Evolutionary conservation across 1,284 basidiomycete species (phyloP), one percentile per base, ranked within the genome.

Genomic region (Farysia itapuensis): DNA sequence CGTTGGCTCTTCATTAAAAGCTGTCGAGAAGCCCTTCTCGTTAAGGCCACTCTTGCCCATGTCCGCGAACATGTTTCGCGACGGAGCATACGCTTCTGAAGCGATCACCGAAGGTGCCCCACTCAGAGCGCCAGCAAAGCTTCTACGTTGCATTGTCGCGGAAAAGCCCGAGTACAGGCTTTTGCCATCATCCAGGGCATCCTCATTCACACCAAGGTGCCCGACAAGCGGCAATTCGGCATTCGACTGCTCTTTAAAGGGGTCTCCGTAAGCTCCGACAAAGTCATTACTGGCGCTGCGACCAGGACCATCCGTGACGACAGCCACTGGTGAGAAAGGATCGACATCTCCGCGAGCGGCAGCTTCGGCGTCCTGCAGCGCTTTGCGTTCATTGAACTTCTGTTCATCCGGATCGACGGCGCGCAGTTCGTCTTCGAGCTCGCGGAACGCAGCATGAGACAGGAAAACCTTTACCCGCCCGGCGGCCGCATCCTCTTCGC

Each of bases 61-160:
- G 72, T 85, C 86, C 12, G 66, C 52, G 82, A 96, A 96, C 90
- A 96, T 94, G 70, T 95, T 94, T 16, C 90, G 81, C 0, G 89
- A 92, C 0, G 91, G 92, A 0, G 90, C 91, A 69, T 96, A 97
- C 1, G 57, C 58, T 33, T 71, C 70, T 12, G 70, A 69, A 5
- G 59, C 64, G 18, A 60, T 43, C 15, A 64, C 49, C 3, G 65
- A 68, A 1, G 59, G 32, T 15, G 48, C 43, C 18, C 44, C 48
- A 43, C 58, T 56, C 26, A 61, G 49, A 5, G 26, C 40, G 13
- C 56, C 48, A n/a, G 35, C 54, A 35, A 42, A 69, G 50, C 56
- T 63, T n/a, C 34, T 43, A 9, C 58, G 43, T 3, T 49, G 41
- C 6, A 40, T 14, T 9, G 57, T 48, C 11, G 43, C 56, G 16